A percentile compares a stretch with the other conserved stretches of the same genome.
Evolutionary conservation across 2,329 filamentous ascomycete genomes (phyloP).

Genomic region (Aspergillus sergii): DNA sequence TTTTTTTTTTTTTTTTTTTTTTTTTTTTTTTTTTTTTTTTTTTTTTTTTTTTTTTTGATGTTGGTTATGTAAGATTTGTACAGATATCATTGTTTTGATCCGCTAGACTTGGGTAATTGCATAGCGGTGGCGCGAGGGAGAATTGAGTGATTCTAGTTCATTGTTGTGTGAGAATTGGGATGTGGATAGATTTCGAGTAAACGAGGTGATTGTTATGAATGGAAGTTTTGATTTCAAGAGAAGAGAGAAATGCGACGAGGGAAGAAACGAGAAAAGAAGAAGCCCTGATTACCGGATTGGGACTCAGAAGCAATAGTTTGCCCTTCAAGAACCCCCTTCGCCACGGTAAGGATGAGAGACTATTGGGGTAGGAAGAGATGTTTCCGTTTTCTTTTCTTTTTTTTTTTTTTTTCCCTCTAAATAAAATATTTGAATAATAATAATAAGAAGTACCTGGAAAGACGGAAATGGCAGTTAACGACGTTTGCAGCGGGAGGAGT

Average conservation of each 20-base stretch:
- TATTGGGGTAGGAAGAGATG: no score
- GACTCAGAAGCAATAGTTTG: neutral
- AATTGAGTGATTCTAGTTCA: neutral
- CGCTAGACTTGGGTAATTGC: constrained; percentile 12
- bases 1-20: constrained; percentile 10
- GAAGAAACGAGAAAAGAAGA: neutral
- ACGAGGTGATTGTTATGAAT: neutral
- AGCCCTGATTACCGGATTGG: neutral
- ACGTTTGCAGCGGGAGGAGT: neutral
- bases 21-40: constrained; percentile 13
- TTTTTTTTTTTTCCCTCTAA: no score
- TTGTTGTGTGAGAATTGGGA: no score
- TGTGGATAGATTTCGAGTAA: neutral
- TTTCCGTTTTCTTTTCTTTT: no score
- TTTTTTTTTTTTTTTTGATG: constrained; percentile 11
- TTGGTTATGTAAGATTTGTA: constrained; percentile 5
- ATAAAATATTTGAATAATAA: no score
- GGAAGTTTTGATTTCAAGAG: neutral
- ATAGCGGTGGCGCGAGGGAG: constrained; percentile 23
- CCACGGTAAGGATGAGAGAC: no score
- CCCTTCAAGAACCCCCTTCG: neutral
- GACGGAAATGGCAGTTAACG: neutral
- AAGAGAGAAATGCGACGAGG: neutral
- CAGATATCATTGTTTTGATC: neutral
- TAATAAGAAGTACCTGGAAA: neutral